Conservation (phyloP, 352 stramenopile genomes). For the Paralagenidium karlingii region DNA sequence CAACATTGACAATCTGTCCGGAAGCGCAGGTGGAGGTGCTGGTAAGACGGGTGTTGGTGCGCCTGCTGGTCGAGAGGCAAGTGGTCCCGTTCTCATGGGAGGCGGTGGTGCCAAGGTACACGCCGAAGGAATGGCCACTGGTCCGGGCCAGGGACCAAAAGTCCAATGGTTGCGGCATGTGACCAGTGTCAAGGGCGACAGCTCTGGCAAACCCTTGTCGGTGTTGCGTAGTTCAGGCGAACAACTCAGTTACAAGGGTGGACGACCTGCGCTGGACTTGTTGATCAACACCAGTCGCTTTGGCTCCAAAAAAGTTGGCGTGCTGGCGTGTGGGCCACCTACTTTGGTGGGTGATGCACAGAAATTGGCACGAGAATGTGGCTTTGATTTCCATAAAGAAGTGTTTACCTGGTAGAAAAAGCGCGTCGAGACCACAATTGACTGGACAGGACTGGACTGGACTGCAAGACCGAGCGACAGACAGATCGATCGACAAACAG, state of each 20-base stretch:
- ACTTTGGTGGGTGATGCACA: conserved; percentile 61
- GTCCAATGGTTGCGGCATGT: no score
- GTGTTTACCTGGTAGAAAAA: conserved; percentile 77
- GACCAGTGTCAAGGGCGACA: conserved; percentile 28
- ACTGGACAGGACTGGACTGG: no score
- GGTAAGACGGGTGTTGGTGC: no score
- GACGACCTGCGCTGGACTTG: conserved; percentile 50
- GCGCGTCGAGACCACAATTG: no score
- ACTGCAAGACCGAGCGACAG: no score
- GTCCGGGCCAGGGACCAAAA: no score
- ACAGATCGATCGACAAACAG: no score
- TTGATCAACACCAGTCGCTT: conserved; percentile 58
- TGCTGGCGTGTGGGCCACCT: conserved; percentile 56
- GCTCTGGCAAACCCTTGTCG: no score
- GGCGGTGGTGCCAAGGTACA: no score
- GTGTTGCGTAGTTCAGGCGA: conserved; percentile 37
- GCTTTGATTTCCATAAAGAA: conserved; percentile 77
- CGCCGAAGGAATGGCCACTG: no score
- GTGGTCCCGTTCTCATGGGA: no score
- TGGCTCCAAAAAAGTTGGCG: conserved; percentile 35
- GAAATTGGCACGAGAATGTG: conserved; percentile 34
- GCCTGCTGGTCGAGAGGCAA: no score
- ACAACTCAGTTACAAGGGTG: conserved; percentile 27
- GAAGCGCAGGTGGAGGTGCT: conserved; percentile 22
- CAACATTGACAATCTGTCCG: conserved; percentile 45